These are phyloP conservation scores for Hygrophorus russula DNA, from an alignment of 768 basidiomycete species.

Conservation along the genomic window DNA sequence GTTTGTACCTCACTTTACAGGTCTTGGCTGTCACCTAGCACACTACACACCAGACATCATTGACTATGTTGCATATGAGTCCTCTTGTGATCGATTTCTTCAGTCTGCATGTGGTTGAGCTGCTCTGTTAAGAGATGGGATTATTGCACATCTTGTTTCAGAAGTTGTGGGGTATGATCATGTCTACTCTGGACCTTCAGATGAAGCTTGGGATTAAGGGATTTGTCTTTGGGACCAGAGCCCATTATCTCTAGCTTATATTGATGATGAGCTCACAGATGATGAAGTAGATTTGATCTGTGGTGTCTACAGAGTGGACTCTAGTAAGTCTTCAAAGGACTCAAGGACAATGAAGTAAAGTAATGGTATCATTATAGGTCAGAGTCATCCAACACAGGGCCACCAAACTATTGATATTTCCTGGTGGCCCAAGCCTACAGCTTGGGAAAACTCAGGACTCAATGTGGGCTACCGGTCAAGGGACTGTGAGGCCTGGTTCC, in stretches of 20 bases:
- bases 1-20: background rate
- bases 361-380: background rate
- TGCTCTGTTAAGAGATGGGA: slow-evolving; percentile 15
- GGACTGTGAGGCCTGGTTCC: slow-evolving; percentile 13
- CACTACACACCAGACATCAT: slow-evolving; percentile 1
- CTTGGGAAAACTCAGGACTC: slow-evolving; percentile 5
- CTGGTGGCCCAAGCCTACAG: slow-evolving; percentile 12
- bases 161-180: slow-evolving; percentile 6
- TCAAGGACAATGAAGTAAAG: slow-evolving; percentile 8
- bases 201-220: background rate
- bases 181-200: slow-evolving; percentile 13
- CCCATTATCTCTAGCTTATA: slow-evolving; percentile 3
- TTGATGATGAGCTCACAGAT: slow-evolving; percentile 14
- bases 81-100: slow-evolving; percentile 2
- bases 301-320: slow-evolving; percentile 14
- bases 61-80: slow-evolving; percentile 5
- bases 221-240: slow-evolving; percentile 2
- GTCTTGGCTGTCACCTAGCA: slow-evolving; percentile 10
- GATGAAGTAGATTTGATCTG: slow-evolving; percentile 13
- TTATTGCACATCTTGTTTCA: slow-evolving; percentile 14
- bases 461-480: slow-evolving; percentile 11
- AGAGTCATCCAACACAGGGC: background rate
- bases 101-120: slow-evolving; percentile 13
- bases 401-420: slow-evolving; percentile 4
- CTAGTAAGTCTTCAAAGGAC: too few species aligned